phyloP scores from a whole-genome alignment of 345 rosid species.

The Euclidium syriacum region DNA sequence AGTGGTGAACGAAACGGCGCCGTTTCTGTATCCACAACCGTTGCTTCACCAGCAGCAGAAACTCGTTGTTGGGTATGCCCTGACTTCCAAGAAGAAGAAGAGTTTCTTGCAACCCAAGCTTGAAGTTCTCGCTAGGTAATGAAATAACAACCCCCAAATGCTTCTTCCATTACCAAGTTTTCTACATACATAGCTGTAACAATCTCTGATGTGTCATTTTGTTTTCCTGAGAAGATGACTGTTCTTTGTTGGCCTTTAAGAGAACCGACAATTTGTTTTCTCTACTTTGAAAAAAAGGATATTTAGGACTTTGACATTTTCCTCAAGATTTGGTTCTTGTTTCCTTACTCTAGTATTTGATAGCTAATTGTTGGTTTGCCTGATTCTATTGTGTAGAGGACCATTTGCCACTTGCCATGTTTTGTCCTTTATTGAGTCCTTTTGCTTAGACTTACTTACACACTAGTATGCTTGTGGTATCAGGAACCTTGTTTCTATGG shows the following conservation, averaged over 20 bases:
- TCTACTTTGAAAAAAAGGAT: background rate
- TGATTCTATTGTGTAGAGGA: conserved; percentile 20
- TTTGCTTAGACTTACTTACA: conserved; percentile 2
- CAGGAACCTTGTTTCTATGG: conserved; percentile 24
- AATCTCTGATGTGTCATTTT: background rate
- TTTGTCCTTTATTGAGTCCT: conserved; percentile 17
- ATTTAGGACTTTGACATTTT: conserved; percentile 31
- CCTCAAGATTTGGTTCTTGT: conserved; percentile 22
- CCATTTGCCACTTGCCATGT: conserved; percentile 24
- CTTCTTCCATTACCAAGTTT: conserved; percentile 5
- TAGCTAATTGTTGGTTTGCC: background rate
- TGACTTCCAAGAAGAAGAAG: conserved; percentile 83
- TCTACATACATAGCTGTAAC: background rate
- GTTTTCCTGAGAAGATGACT: background rate
- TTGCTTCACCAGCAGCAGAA: conserved; percentile 29
- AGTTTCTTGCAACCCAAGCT: conserved; percentile 90
- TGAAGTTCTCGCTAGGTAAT: conserved; percentile 61
- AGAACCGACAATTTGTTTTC: conserved; percentile 20
- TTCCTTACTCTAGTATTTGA: conserved; percentile 19
- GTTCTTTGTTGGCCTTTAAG: conserved; percentile 15
- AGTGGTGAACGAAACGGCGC: background rate
- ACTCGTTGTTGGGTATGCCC: conserved; percentile 81
- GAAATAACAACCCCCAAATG: background rate
- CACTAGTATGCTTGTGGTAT: conserved; percentile 18
- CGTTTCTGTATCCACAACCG: conserved; percentile 11